phyloP scores from a whole-genome alignment of 2,329 filamentous ascomycete genomes.

The Camptophora hylomeconis region DNA sequence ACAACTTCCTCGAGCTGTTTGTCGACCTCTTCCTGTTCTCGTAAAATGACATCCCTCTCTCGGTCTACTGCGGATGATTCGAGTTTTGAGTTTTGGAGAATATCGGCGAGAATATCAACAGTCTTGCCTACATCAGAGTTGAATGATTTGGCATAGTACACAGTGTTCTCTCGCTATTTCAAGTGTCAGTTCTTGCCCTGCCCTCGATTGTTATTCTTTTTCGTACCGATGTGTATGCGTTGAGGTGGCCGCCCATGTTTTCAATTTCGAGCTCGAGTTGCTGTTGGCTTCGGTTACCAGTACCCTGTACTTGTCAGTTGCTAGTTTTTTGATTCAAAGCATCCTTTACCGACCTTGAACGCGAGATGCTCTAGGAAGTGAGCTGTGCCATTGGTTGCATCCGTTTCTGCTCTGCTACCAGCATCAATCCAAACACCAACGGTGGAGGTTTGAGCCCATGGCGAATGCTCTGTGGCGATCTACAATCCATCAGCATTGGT shows the following conservation, averaged over 20 bases:
- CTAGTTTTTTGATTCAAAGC: slow-evolving; percentile 1
- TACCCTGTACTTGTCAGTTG: slow-evolving; percentile 48
- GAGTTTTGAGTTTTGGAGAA: slow-evolving; percentile 98
- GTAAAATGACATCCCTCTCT: slow-evolving; percentile 95
- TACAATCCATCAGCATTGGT: slow-evolving; percentile 29
- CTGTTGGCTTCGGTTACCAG: slow-evolving; percentile 83
- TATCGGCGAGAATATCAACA: slow-evolving; percentile 97
- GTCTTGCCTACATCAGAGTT: slow-evolving; percentile 93
- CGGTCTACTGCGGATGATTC: slow-evolving; percentile 86
- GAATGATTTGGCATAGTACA: slow-evolving; percentile 99
- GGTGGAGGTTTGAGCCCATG: slow-evolving; percentile 94
- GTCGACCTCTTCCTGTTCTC: slow-evolving; percentile 98
- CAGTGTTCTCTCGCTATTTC: slow-evolving; percentile 85
- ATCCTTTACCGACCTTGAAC: slow-evolving; percentile 65
- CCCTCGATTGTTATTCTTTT: slow-evolving; percentile 12
- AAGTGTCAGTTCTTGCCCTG: slow-evolving; percentile 9
- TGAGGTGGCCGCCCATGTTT: slow-evolving; percentile 99
- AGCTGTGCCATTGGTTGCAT: slow-evolving; percentile 96
- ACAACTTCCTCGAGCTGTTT: slow-evolving; percentile 99
- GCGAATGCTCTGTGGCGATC: slow-evolving; percentile 97
- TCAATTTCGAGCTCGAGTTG: slow-evolving; percentile 99
- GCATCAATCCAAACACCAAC: slow-evolving; percentile 99
- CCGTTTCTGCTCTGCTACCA: slow-evolving; percentile 92
- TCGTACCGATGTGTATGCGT: slow-evolving; percentile 96
- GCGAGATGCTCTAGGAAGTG: slow-evolving; percentile 99